Percentiles rank a stretch among this genome's conserved stretches.
These are phyloP conservation scores for Penicillium steckii DNA, from an alignment of 495 filamentous ascomycete species.

Conservation along the genomic window DNA sequence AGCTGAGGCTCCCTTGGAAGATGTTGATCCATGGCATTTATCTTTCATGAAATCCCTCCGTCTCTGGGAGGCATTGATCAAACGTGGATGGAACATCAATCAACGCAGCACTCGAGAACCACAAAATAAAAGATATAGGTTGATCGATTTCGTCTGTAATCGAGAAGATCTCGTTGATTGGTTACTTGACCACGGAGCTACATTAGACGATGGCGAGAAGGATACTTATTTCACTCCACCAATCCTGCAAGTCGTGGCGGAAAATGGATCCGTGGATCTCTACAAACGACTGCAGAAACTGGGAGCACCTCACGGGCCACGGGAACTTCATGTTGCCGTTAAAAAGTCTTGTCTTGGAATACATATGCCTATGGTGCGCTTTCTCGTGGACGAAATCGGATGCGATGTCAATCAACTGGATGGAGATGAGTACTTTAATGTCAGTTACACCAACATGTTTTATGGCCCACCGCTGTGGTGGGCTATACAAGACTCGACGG, in stretches of 20 bases:
- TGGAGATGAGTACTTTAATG: not conserved
- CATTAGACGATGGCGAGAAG: not conserved
- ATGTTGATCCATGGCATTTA: not conserved
- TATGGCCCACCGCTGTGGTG: not conserved
- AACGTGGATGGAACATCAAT: not conserved
- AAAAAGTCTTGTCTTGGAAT: not conserved
- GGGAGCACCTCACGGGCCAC: not conserved
- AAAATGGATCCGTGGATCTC: not conserved
- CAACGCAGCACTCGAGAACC: not conserved
- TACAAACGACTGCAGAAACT: not conserved
- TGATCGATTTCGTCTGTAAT: not conserved
- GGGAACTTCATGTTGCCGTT: not conserved
- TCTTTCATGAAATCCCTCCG: not conserved
- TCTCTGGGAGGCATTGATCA: not conserved
- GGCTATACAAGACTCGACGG: not conserved
- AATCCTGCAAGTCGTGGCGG: not conserved
- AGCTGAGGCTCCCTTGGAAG: not conserved
- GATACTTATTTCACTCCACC: not conserved
- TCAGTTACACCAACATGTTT: not conserved
- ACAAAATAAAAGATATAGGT: not conserved
- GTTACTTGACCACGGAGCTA: not conserved
- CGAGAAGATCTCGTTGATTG: not conserved
- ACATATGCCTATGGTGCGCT: not conserved
- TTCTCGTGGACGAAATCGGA: slow-evolving; percentile 1
- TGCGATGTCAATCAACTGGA: not conserved